Conservation (phyloP, 139 green algal species). For the Bryopsis sp. region DNA sequence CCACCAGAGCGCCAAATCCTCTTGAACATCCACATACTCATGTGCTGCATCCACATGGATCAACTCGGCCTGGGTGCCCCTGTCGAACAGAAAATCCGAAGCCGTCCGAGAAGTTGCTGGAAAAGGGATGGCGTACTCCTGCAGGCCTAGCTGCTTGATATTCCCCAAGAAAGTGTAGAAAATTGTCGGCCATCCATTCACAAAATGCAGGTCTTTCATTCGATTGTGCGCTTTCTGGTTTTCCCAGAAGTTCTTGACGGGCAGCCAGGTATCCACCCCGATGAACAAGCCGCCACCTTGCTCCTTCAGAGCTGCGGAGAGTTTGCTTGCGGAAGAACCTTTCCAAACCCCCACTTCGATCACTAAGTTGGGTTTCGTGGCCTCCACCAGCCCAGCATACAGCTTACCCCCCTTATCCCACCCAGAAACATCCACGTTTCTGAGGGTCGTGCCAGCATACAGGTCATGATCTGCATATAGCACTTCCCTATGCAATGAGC, state of each 20-base stretch:
- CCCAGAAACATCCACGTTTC: not conserved
- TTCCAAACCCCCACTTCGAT: constrained; percentile 14
- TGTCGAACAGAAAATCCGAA: not conserved
- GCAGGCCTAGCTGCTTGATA: constrained; percentile 3
- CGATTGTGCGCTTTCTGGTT: not conserved
- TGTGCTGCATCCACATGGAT: constrained; percentile 16
- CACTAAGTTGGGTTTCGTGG: not conserved
- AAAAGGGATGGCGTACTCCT: constrained; percentile 2
- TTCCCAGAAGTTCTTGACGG: not conserved
- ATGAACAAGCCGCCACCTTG: not conserved
- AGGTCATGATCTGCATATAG: constrained; percentile 5
- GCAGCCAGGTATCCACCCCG: constrained; percentile 6
- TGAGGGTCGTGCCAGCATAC: not conserved
- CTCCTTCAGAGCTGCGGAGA: constrained; percentile 2
- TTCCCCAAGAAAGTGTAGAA: constrained; percentile 14
- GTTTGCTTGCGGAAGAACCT: not conserved
- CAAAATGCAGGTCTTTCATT: constrained; percentile 1
- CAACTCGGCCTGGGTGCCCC: not conserved
- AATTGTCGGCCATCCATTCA: constrained; percentile 1
- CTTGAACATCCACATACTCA: not conserved
- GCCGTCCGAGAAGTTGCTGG: not conserved
- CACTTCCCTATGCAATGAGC: not conserved
- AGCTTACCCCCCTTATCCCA: constrained; percentile 3
- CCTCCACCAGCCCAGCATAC: not conserved
- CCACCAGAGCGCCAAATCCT: constrained; percentile 8